phyloP scores from a whole-genome alignment of 1,284 basidiomycete genomes.

The Filobasidium uniguttulatum region DNA sequence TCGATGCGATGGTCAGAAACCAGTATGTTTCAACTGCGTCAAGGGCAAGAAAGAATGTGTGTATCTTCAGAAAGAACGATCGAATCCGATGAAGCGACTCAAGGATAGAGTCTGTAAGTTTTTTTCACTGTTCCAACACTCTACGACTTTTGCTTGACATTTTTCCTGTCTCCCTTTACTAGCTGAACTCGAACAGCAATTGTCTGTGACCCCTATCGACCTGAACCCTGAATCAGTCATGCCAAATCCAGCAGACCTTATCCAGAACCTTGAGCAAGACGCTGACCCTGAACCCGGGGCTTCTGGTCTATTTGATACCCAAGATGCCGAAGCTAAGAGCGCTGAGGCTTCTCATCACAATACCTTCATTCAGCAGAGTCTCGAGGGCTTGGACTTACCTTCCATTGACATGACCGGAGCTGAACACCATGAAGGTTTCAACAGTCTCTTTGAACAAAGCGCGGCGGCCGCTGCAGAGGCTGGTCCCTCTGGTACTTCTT shows the following conservation, averaged over 20 bases:
- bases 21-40: conserved; percentile 28
- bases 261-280: neutral
- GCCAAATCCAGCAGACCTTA: neutral
- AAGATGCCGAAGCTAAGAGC: neutral
- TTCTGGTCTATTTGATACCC: neutral
- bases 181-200: neutral
- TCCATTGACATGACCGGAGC: neutral
- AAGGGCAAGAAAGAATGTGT: conserved; percentile 26
- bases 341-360: neutral
- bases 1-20: conserved; percentile 31
- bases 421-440: conserved; percentile 2
- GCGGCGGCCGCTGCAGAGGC: conserved; percentile 6
- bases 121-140: conserved; percentile 18
- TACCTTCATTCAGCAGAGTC: neutral
- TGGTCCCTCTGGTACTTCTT: too few relatives aligned
- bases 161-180: conserved; percentile 6
- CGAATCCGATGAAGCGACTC: conserved; percentile 27
- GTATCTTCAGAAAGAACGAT: conserved; percentile 34
- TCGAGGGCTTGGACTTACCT: neutral
- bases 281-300: neutral
- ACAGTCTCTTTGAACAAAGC: conserved; percentile 9
- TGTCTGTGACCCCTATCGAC: neutral
- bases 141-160: neutral
- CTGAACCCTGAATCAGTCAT: neutral
- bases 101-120: conserved; percentile 31